A percentile compares a stretch with the other conserved stretches of the same genome.
Conservation (phyloP, 2,329 filamentous ascomycete species). For the Penicillium sp. region DNA sequence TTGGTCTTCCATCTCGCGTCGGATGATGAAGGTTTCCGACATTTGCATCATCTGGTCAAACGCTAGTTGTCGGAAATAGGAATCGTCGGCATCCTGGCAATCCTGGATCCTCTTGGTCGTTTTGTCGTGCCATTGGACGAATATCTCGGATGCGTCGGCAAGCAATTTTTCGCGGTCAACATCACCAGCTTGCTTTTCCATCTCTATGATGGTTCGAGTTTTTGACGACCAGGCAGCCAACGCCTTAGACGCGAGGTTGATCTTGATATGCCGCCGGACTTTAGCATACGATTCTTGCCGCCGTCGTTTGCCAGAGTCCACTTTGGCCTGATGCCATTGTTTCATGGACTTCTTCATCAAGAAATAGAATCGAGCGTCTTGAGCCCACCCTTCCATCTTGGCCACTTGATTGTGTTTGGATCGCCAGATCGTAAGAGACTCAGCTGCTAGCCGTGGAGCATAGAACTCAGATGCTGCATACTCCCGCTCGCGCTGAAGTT, state of each 20-base stretch:
- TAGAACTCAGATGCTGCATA: conserved; percentile 44
- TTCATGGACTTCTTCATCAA: conserved; percentile 50
- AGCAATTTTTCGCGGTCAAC: conserved; percentile 36
- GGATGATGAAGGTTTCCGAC: conserved; percentile 33
- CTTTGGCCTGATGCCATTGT: conserved; percentile 51
- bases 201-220: conserved; percentile 29
- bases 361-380: conserved; percentile 57
- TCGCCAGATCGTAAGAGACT: conserved; percentile 41
- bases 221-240: conserved; percentile 41
- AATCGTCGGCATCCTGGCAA: conserved; percentile 37
- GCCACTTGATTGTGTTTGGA: conserved; percentile 41
- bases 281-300: conserved; percentile 56
- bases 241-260: conserved; percentile 49
- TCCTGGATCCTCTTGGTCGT: conserved; percentile 36
- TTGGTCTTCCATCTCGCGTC: conserved; percentile 40
- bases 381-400: conserved; percentile 52
- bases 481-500: conserved; percentile 40
- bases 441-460: conserved; percentile 40
- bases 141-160: conserved; percentile 32
- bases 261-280: conserved; percentile 53
- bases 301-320: conserved; percentile 51
- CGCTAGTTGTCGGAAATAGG: conserved; percentile 38
- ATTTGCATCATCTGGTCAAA: conserved; percentile 39
- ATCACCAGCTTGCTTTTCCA: conserved; percentile 42
- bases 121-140: conserved; percentile 45